Base-by-base conservation (phyloP, 768 basidiomycete genomes). In the Pisolithus albus region DNA sequence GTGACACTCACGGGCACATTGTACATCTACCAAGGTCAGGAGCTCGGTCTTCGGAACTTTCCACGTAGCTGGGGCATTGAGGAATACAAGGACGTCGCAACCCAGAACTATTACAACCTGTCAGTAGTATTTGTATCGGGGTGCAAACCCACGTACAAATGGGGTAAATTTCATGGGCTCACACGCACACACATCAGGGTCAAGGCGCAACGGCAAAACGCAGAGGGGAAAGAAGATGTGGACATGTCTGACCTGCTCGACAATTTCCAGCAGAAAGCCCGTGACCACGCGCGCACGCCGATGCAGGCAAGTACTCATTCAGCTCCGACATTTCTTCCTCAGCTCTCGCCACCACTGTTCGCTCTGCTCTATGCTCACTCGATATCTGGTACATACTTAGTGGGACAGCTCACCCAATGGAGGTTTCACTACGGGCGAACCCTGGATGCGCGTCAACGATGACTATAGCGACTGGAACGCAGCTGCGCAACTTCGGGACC, bases 391-490 rank as follows among this genome's bases (percentile, higher is more conserved):
- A 32, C 39, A 36, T 23, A 32, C 39, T 10, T 49, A 86, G 82
- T 88, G 86, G 84, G 71, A 82, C 54, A 50, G 68, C 8, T 63
- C 70, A 4, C 24, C 65, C 7, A 72, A 87, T 50, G 83, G 76
- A 0, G 86, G 87, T 0, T 88, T 88, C 64, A 81, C 82, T 11
- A 71, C 76, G 0, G 80, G 78, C 2, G 74, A 63, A 2, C 84
- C 86, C 0, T 89, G 85, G 86, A 88, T 88, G 84, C 72, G 83
- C 23, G 78, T 84, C 7, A 83, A 86, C 58, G 83, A 84, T 37
- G 84, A 87, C 57, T 84, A 80, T 60, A 50, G 56, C n/a, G 58
- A 64, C 2, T 84, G 81, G 76, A 88, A 86, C 56, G 83, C 71
- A 15, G 71, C 58, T 1, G 64, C 60, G 11, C 79, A 87, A 64